A percentile compares a stretch with the other conserved stretches of the same genome.
phyloP scores from a whole-genome alignment of 495 filamentous ascomycete species.

The Aspergillus sparsus region DNA sequence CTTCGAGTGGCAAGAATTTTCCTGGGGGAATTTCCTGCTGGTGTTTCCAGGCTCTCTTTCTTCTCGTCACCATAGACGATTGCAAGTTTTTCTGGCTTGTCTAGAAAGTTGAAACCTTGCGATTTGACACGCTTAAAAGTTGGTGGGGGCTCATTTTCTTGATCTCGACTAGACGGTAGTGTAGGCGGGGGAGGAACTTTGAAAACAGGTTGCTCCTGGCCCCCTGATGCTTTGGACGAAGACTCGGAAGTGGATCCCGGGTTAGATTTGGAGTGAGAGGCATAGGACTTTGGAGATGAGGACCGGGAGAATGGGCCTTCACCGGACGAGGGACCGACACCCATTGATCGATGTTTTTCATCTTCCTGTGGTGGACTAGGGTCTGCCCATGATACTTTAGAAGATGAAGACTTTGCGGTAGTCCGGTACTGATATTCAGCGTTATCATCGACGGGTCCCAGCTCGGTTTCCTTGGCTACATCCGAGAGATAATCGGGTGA shows the following conservation, averaged over 20 bases:
- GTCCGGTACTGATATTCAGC: conserved; percentile 32
- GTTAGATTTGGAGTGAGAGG: conserved; percentile 44
- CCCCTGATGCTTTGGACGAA: conserved; percentile 41
- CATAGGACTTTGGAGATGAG: conserved; percentile 44
- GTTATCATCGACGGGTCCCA: conserved; percentile 29
- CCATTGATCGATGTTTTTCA: conserved; percentile 32
- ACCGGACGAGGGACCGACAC: conserved; percentile 22
- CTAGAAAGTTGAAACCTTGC: conserved; percentile 55
- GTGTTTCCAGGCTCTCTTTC: conserved; percentile 43
- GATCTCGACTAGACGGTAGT: conserved; percentile 63
- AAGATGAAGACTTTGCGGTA: conserved; percentile 40
- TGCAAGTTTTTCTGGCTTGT: conserved; percentile 59
- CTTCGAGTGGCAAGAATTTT: conserved; percentile 70
- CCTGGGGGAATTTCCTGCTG: conserved; percentile 58
- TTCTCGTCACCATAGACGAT: conserved; percentile 52
- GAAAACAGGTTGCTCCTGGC: conserved; percentile 57
- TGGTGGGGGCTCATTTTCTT: conserved; percentile 80
- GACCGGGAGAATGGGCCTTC: conserved; percentile 42
- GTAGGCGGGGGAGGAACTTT: conserved; percentile 63
- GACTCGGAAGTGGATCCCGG: conserved; percentile 41
- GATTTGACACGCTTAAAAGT: conserved; percentile 71
- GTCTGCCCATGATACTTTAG: conserved; percentile 51
- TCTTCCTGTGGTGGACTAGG: conserved; percentile 37
- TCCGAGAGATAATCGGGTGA: conserved; percentile 34
- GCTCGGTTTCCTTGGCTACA: conserved; percentile 29